Conservation (phyloP, 2,329 filamentous ascomycete species). For the Aurifilum marmelostoma region DNA sequence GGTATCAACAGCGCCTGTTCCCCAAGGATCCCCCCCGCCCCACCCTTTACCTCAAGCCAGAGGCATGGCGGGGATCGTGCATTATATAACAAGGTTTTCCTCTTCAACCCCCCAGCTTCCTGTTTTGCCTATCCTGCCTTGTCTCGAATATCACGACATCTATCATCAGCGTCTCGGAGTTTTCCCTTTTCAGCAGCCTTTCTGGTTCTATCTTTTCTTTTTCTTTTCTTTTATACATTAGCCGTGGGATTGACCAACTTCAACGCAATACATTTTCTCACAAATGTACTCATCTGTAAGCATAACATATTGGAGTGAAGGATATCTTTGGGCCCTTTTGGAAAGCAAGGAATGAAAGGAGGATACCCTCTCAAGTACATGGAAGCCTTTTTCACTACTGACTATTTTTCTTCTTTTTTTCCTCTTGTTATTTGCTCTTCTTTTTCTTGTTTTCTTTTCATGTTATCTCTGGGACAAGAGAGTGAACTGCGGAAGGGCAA, state of each 20-base stretch:
- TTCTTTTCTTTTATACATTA: background rate
- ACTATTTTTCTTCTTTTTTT: constrained; percentile 7
- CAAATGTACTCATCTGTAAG: constrained; percentile 1
- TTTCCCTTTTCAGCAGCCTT: constrained; percentile 24
- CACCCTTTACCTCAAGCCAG: background rate
- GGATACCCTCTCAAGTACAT: constrained; percentile 4
- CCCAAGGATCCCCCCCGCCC: background rate
- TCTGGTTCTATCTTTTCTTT: background rate
- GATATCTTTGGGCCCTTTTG: background rate
- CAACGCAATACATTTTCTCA: background rate
- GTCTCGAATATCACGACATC: constrained; percentile 11
- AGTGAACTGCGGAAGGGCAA: background rate
- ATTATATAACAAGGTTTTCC: background rate
- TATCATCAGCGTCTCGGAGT: constrained; percentile 36
- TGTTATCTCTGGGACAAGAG: background rate
- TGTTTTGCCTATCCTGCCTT: constrained; percentile 6
- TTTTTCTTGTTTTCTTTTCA: background rate
- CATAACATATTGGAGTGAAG: constrained; percentile 7
- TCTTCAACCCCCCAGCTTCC: background rate
- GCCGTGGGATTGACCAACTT: background rate
- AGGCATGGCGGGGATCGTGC: background rate
- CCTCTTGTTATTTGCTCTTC: background rate
- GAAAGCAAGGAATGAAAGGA: background rate
- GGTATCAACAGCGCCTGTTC: background rate
- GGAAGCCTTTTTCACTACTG: background rate